Evolutionary conservation across 139 green algal genomes (phyloP).

Genomic region (Chlamydomonas sp.): DNA sequence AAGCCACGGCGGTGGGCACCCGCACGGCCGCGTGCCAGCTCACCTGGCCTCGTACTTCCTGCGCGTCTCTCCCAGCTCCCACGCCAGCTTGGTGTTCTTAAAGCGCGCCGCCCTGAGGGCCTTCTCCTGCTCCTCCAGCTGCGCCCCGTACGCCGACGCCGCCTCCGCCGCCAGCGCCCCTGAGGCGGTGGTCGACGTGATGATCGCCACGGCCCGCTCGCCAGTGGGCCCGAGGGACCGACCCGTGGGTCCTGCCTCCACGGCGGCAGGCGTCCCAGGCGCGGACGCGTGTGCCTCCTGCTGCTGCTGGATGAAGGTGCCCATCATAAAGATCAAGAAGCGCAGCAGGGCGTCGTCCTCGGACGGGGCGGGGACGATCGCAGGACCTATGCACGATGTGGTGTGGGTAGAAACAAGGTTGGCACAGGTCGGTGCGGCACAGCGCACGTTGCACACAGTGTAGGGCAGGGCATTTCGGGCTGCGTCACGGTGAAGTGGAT

Average conservation of each 20-base stretch:
- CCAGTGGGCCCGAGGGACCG: not conserved
- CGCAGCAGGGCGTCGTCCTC: not conserved
- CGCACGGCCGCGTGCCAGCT: not conserved
- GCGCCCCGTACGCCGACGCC: not conserved
- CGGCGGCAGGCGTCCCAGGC: not conserved
- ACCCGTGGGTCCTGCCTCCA: not conserved
- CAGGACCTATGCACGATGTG: not conserved
- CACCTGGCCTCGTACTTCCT: slow-evolving; percentile 30
- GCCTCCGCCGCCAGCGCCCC: not conserved
- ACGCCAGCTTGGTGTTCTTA: slow-evolving; percentile 11
- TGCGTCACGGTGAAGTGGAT: not conserved
- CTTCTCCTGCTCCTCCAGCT: slow-evolving; percentile 5
- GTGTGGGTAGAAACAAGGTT: not conserved
- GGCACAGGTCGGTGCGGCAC: not conserved
- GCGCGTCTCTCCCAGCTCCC: slow-evolving; percentile 27
- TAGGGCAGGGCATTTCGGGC: not conserved
- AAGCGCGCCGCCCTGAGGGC: slow-evolving; percentile 11
- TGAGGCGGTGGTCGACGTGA: not conserved
- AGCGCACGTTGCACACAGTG: not conserved
- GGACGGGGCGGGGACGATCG: not conserved
- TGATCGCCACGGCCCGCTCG: not conserved
- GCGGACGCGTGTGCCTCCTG: not conserved
- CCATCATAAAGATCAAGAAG: slow-evolving; percentile 34
- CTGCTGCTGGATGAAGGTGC: not conserved
- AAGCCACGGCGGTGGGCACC: too few relatives aligned